Percentiles rank a stretch among this genome's conserved stretches.
phyloP scores from a whole-genome alignment of 768 basidiomycete species.

The Mycena epipterygia region DNA sequence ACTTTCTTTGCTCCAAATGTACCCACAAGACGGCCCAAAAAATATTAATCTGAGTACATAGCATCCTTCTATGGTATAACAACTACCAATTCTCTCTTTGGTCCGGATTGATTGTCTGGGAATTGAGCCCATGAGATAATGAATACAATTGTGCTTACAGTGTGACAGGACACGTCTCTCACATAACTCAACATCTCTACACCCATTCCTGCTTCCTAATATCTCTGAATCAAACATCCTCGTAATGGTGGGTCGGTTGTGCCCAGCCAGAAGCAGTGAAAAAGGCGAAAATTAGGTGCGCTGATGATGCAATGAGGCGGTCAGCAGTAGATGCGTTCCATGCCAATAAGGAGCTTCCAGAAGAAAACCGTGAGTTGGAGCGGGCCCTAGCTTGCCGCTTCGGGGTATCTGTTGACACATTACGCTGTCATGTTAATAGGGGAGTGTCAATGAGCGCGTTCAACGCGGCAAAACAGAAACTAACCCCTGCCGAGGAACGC shows the following conservation, averaged over 20 bases:
- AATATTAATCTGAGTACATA: not conserved
- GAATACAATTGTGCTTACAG: not conserved
- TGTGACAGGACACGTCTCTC: not conserved
- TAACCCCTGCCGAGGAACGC: slow-evolving; percentile 43
- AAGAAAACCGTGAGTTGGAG: not conserved
- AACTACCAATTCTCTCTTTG: not conserved
- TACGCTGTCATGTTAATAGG: slow-evolving; percentile 36
- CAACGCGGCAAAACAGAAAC: slow-evolving; percentile 43
- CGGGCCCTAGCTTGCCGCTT: not conserved
- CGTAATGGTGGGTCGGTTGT: too few species aligned
- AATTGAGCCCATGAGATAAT: not conserved
- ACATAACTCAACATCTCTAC: not conserved
- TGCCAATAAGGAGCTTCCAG: not conserved
- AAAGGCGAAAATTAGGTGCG: too few species aligned
- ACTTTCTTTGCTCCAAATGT: not conserved
- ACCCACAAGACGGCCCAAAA: not conserved
- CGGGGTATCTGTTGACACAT: slow-evolving; percentile 8
- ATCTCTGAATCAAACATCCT: too few species aligned
- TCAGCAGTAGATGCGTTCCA: not conserved
- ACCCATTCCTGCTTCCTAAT: too few species aligned
- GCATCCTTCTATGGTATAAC: not conserved
- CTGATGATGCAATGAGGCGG: too few species aligned
- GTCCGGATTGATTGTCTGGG: not conserved
- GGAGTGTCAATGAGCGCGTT: slow-evolving; percentile 37
- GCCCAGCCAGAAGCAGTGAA: too few species aligned